These are phyloP conservation scores for Aspergillus quadrilineatus DNA, from an alignment of 2,329 filamentous ascomycete species.

Conservation along the genomic window DNA sequence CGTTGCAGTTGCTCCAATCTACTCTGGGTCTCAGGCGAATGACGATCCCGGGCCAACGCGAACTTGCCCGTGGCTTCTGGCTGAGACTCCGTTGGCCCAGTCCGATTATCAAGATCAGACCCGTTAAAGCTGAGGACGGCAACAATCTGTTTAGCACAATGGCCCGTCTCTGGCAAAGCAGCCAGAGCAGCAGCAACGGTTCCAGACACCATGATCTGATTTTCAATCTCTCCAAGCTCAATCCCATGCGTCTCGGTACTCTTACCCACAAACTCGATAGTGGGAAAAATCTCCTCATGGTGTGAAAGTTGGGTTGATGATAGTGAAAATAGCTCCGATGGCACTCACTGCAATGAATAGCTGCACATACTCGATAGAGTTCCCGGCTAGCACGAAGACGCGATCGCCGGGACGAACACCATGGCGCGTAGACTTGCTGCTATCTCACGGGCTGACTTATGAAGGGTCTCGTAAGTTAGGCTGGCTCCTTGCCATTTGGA, in stretches of 20 bases:
- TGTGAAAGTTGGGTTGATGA: constrained; percentile 76
- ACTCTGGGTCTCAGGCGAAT: background rate
- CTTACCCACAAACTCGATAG: constrained; percentile 4
- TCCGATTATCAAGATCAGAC: background rate
- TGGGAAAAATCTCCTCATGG: constrained; percentile 43
- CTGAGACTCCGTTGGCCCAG: background rate
- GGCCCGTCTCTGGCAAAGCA: background rate
- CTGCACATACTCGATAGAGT: constrained; percentile 52
- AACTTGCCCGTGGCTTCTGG: background rate
- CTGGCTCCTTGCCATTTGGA: constrained; percentile 8
- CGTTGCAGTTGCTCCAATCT: background rate
- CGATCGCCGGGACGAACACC: constrained; percentile 64
- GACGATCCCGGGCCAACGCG: background rate
- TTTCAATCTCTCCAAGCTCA: background rate
- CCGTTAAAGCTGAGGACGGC: background rate
- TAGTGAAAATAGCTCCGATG: constrained; percentile 58
- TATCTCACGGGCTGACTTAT: background rate
- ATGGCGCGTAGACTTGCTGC: constrained; percentile 51
- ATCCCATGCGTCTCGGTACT: background rate
- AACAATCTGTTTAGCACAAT: background rate
- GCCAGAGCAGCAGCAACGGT: background rate
- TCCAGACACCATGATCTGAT: background rate
- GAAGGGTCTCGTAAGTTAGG: constrained; percentile 4
- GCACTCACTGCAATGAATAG: constrained; percentile 66
- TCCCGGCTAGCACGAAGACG: constrained; percentile 65